These are phyloP conservation scores for Camelina laxa DNA, from an alignment of 345 rosid species.

Conservation along the genomic window DNA sequence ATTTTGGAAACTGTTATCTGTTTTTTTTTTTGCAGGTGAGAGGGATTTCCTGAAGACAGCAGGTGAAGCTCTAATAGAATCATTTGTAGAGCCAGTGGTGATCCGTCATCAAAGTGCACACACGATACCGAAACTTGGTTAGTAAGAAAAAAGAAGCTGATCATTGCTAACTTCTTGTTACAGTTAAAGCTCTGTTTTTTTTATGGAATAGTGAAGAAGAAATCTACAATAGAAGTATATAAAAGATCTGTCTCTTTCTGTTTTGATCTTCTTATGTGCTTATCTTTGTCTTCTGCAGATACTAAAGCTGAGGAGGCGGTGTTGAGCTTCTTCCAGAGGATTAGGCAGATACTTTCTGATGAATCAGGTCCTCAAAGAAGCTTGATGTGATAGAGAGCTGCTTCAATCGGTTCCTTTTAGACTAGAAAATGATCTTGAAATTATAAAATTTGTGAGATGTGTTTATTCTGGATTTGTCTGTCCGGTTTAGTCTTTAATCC, in stretches of 20 bases:
- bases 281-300: constrained; percentile 37
- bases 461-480: background rate
- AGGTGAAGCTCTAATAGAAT: constrained; percentile 46
- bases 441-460: constrained; percentile 5
- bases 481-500: constrained; percentile 1
- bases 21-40: constrained; percentile 48
- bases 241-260: constrained; percentile 7
- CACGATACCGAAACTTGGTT: constrained; percentile 58
- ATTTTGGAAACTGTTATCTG: constrained; percentile 23
- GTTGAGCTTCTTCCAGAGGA: constrained; percentile 44
- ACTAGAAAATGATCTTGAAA: constrained; percentile 5
- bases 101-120: constrained; percentile 58
- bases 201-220: background rate
- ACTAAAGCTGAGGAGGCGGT: constrained; percentile 39
- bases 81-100: constrained; percentile 62
- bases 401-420: background rate
- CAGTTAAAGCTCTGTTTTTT: background rate
- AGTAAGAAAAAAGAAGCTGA: constrained; percentile 14
- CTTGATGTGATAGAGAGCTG: constrained; percentile 31
- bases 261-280: constrained; percentile 13
- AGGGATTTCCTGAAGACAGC: constrained; percentile 50
- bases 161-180: background rate
- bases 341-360: constrained; percentile 38
- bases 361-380: constrained; percentile 29
- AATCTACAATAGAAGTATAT: background rate